Base-by-base conservation (phyloP, 1,284 basidiomycete genomes). In the Termitomyces sp. region DNA sequence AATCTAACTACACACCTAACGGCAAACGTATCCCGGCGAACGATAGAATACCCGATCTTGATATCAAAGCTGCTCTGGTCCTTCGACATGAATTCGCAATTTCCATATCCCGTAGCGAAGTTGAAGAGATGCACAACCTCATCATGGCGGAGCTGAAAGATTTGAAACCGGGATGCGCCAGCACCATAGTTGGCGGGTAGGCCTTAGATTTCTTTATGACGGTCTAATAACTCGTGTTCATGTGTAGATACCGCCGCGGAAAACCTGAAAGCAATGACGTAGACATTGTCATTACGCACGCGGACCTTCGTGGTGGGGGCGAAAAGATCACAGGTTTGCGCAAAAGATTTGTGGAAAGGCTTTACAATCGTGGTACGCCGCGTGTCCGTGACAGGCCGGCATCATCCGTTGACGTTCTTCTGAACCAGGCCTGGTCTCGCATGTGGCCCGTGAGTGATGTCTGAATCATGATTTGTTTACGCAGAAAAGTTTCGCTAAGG, bases 281-380 rank as follows among this genome's bases (percentile, higher is more conserved):
- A 24, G 90, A 93, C 63, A 85, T 93, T 53, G 77, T 93, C 5
- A 84, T 91, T 61, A 87, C 84, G 21, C 87, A 90, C 65, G 72
- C 78, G 0, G 74, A 84, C 56, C 63, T 71, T 52, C 59, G 68
- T 44, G 66, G 62, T 5, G 77, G 75, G 36, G 65, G 67, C 6
- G 68, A 70, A 6, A 72, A 76, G 38, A 71, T 81, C 3, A 78
- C 75, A 55, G 78, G 74, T 2, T 68, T 88, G 1, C 78, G 80
- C 59, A 70, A 74, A 52, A 73, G 65, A 49, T 67, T 88, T 2
- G 73, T 86, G 7, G 73, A 74, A 47, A 72, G 73, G 41, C 73
- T 91, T 10, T 73, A 82, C 58, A 71, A 77, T 42, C 70, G 69
- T 55, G 83, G 86, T 83, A 62, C 43, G 72, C 12, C 33, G n/a